These are phyloP conservation scores for Byssoonygena ceratinophila DNA, from an alignment of 2,329 filamentous ascomycete genomes.

Conservation along the genomic window DNA sequence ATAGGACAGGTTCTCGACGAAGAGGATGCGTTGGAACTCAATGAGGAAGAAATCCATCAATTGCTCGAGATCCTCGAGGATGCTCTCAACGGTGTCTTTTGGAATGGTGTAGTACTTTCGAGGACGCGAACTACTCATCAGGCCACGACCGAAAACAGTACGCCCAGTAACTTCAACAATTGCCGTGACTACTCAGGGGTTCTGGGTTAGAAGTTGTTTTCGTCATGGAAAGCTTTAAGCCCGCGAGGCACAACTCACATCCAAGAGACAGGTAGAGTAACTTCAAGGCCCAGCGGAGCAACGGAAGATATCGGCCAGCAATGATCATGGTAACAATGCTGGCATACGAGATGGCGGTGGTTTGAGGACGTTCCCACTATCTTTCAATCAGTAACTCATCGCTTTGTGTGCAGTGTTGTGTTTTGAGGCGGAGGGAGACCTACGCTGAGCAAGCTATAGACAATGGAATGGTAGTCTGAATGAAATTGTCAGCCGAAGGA, in stretches of 20 bases:
- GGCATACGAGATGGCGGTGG: constrained; percentile 51
- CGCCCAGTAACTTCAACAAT: constrained; percentile 48
- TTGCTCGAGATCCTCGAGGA: constrained; percentile 53
- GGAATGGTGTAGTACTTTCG: constrained; percentile 56
- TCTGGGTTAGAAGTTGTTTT: not conserved
- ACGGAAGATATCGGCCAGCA: constrained; percentile 51
- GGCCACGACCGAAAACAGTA: constrained; percentile 46
- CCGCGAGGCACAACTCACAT: constrained; percentile 34
- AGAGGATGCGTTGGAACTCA: constrained; percentile 55
- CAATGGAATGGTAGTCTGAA: constrained; percentile 54
- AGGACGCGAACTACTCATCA: constrained; percentile 52
- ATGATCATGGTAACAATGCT: constrained; percentile 50
- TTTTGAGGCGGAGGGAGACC: constrained; percentile 21
- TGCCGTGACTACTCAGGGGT: constrained; percentile 40
- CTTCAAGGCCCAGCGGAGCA: constrained; percentile 53
- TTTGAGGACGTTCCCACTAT: constrained; percentile 55
- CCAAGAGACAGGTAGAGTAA: constrained; percentile 49
- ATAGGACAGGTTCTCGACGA: constrained; percentile 54
- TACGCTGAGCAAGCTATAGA: constrained; percentile 55
- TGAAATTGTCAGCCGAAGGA: not conserved
- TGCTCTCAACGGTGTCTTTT: constrained; percentile 51
- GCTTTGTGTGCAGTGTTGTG: not conserved
- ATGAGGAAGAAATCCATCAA: constrained; percentile 59
- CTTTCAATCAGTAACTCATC: constrained; percentile 10
- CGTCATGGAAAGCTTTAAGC: not conserved